phyloP scores from a whole-genome alignment of 1,284 basidiomycete species.

The Leucoagaricus sp. region DNA sequence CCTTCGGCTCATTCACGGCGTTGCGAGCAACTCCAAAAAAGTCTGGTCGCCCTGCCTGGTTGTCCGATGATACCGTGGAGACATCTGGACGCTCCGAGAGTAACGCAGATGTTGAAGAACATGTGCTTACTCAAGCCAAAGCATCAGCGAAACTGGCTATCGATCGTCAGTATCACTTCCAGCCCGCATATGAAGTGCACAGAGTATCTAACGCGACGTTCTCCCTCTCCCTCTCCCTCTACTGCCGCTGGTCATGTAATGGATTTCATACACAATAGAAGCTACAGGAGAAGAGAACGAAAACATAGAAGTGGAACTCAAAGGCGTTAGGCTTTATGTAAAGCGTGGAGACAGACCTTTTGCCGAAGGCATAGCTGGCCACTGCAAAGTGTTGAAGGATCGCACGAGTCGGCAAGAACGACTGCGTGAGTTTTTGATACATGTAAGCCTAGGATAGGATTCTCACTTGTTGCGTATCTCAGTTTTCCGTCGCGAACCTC shows the following conservation, averaged over 20 bases:
- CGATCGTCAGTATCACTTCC: constrained; percentile 27
- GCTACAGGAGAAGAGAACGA: constrained; percentile 68
- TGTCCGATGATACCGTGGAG: no score
- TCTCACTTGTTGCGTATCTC: neutral
- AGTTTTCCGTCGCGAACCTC: constrained; percentile 69
- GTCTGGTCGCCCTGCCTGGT: neutral
- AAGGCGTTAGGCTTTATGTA: constrained; percentile 58
- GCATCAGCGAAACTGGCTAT: constrained; percentile 18
- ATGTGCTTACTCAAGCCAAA: constrained; percentile 25
- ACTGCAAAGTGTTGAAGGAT: constrained; percentile 55
- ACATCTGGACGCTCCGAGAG: neutral
- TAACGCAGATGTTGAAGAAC: constrained; percentile 6
- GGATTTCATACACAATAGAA: constrained; percentile 27
- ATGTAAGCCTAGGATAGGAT: neutral
- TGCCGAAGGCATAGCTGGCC: constrained; percentile 58
- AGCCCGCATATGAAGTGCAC: constrained; percentile 6
- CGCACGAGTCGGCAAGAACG: constrained; percentile 42
- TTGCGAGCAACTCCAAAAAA: neutral
- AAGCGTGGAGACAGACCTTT: constrained; percentile 63
- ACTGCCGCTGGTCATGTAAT: neutral
- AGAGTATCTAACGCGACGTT: neutral
- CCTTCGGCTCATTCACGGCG: constrained; percentile 29
- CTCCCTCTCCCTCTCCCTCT: neutral
- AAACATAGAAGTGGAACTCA: constrained; percentile 52
- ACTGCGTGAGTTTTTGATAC: constrained; percentile 39